Conservation (phyloP, 1,284 basidiomycete species). For the Meira nashicola region DNA sequence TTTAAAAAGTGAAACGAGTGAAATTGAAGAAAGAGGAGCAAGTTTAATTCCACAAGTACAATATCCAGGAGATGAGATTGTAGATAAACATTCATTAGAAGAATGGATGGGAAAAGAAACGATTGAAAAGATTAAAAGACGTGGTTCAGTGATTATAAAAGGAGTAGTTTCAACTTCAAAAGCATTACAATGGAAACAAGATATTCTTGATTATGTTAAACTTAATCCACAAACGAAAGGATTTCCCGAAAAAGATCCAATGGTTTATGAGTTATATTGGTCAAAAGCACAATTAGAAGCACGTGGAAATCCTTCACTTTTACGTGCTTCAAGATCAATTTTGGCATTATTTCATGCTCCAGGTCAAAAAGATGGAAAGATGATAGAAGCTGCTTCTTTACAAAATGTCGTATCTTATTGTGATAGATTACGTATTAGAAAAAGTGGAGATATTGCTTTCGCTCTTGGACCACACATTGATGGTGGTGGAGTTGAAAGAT, state of each 20-base stretch:
- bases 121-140: conserved; percentile 21
- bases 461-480: conserved; percentile 71
- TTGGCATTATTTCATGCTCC: conserved; percentile 33
- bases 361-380: conserved; percentile 6
- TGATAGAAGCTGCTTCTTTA: conserved; percentile 57
- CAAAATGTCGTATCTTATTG: conserved; percentile 66
- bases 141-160: conserved; percentile 31
- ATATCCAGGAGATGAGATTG: conserved; percentile 15
- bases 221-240: conserved; percentile 30
- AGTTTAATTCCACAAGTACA: conserved; percentile 23
- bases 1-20: conserved; percentile 16
- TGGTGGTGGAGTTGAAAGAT: conserved; percentile 69
- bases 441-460: conserved; percentile 68
- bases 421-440: conserved; percentile 69
- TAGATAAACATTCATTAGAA: conserved; percentile 3
- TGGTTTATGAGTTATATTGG: conserved; percentile 45
- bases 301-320: conserved; percentile 25
- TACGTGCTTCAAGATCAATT: conserved; percentile 23
- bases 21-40: conserved; percentile 18
- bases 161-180: conserved; percentile 23
- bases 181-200: conserved; percentile 30
- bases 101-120: conserved; percentile 25
- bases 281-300: conserved; percentile 26
- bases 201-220: conserved; percentile 24
- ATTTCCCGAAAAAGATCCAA: conserved; percentile 35